Conservation (phyloP, 2,329 filamentous ascomycete species). For the Fusarium veterinarium region DNA sequence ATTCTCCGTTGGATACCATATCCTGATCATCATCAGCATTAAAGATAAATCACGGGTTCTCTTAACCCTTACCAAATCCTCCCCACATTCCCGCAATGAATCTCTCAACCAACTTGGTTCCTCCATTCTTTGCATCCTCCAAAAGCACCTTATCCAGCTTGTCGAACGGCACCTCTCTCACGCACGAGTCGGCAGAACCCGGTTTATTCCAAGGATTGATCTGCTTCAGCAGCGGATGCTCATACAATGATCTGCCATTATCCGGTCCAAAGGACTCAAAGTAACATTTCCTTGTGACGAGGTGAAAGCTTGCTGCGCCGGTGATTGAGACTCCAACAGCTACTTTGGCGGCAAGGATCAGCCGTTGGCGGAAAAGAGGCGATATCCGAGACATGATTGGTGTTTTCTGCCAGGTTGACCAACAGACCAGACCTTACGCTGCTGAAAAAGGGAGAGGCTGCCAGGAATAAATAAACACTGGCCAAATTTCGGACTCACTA, state of each 20-base stretch:
- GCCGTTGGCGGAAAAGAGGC: neutral
- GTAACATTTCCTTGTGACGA: conserved; percentile 33
- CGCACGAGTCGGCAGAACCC: conserved; percentile 30
- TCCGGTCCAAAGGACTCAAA: conserved; percentile 36
- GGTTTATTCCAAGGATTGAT: conserved; percentile 40
- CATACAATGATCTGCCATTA: conserved; percentile 11
- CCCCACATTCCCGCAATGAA: conserved; percentile 37
- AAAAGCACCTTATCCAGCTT: conserved; percentile 11
- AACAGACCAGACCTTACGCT: neutral
- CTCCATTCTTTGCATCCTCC: conserved; percentile 28
- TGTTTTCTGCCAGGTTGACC: accelerated
- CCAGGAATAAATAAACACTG: neutral
- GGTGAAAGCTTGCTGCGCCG: conserved; percentile 16
- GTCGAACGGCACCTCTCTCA: conserved; percentile 21
- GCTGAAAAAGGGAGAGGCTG: neutral
- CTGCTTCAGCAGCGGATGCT: conserved; percentile 22
- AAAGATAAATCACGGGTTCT: accelerated
- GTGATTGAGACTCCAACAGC: conserved; percentile 1
- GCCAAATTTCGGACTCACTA: neutral
- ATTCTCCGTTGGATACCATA: conserved; percentile 29
- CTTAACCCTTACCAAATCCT: conserved; percentile 17
- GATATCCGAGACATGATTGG: neutral
- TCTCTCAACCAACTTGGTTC: conserved; percentile 29
- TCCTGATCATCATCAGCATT: neutral
- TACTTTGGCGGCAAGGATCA: neutral